Evolutionary conservation across 345 rosid genomes (phyloP).

Genomic region (Salix viminalis): DNA sequence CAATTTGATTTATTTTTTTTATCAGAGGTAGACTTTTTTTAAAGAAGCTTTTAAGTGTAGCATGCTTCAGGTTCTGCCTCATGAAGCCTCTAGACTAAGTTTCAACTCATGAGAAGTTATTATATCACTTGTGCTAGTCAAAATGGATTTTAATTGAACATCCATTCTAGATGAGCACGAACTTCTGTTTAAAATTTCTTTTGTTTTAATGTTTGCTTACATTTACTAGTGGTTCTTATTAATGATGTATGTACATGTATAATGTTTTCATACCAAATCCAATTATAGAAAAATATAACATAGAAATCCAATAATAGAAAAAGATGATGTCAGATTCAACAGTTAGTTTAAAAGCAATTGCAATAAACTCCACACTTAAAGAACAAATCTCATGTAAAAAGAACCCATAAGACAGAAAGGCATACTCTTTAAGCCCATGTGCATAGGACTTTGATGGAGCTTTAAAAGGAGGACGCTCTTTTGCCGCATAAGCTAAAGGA

Average conservation of each 20-base stretch:
- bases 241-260: background rate
- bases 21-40: too few species aligned
- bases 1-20: too few species aligned
- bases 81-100: too few species aligned
- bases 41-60: too few species aligned
- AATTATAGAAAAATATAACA: background rate
- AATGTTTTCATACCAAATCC: background rate
- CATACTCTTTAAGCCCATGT: conserved; percentile 80
- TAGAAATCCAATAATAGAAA: background rate
- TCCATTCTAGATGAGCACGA: background rate
- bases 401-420: conserved; percentile 8
- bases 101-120: too few species aligned
- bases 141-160: background rate
- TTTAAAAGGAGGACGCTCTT: conserved; percentile 57
- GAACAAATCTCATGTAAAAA: background rate
- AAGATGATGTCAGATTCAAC: background rate
- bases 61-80: too few species aligned
- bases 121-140: background rate
- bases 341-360: background rate
- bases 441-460: conserved; percentile 72
- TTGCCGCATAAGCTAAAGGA: conserved; percentile 44
- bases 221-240: too few species aligned
- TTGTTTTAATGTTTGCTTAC: background rate
- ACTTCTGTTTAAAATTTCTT: background rate
- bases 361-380: background rate